A percentile compares a stretch with the other conserved stretches of the same genome.
These are phyloP conservation scores for Cucurbita ficifolia DNA, from an alignment of 306 rosid species.

Conservation along the genomic window DNA sequence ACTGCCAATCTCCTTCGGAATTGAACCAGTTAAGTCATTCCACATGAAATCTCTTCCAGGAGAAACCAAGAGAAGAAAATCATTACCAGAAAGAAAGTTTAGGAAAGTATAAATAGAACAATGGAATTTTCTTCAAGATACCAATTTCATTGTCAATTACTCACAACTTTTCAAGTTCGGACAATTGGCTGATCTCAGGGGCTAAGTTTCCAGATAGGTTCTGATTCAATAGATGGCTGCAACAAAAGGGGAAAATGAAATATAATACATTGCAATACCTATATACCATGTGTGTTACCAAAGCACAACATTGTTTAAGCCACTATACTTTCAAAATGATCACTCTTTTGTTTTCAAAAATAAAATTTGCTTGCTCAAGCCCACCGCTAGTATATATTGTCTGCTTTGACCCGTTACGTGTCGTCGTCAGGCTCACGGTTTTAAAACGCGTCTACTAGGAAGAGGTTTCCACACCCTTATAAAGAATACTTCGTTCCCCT, in stretches of 20 bases:
- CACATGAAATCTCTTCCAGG: constrained; percentile 74
- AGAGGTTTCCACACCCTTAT: no score
- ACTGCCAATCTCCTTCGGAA: constrained; percentile 76
- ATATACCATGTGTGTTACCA: not conserved
- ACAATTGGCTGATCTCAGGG: constrained; percentile 60
- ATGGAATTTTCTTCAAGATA: not conserved
- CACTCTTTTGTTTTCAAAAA: not conserved
- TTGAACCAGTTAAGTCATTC: constrained; percentile 55
- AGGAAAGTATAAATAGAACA: not conserved
- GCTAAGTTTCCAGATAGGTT: constrained; percentile 60
- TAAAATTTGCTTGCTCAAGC: not conserved
- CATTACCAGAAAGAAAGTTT: constrained; percentile 7
- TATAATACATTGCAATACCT: not conserved
- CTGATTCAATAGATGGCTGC: constrained; percentile 45
- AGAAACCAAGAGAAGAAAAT: constrained; percentile 21
- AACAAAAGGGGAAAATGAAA: constrained; percentile 9
- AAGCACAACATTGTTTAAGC: not conserved
- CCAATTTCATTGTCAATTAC: constrained; percentile 7
- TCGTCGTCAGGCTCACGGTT: no score
- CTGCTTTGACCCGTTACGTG: no score
- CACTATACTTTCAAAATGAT: not conserved
- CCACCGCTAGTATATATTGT: no score
- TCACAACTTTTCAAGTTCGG: constrained; percentile 49
- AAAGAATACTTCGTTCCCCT: no score
- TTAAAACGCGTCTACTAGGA: no score